These are phyloP conservation scores for Leucocoprinus sp. DNA, from an alignment of 768 basidiomycete genomes.

Conservation along the genomic window DNA sequence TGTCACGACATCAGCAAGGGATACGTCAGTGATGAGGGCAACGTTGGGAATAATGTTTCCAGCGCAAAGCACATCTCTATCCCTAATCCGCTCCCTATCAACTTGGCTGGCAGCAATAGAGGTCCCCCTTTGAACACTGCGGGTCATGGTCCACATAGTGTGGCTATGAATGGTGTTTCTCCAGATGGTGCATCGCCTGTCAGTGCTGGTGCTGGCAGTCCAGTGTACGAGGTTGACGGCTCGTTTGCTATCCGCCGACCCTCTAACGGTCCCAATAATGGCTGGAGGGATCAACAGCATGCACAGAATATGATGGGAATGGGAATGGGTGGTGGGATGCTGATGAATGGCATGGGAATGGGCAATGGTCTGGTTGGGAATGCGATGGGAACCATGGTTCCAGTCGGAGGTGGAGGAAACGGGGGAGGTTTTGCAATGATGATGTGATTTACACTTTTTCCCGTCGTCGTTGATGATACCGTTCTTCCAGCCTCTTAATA, in stretches of 20 bases:
- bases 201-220: constrained; percentile 12
- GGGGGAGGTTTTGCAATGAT: constrained; percentile 19
- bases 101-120: not conserved
- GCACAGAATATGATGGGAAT: constrained; percentile 7
- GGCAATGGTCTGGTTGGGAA: constrained; percentile 12
- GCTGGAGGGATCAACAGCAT: constrained; percentile 10
- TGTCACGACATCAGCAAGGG: constrained; percentile 9
- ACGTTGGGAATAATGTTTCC: constrained; percentile 8
- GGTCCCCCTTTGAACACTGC: constrained; percentile 10
- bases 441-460: too few species aligned
- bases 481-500: too few species aligned
- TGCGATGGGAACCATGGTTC: constrained; percentile 12
- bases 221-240: constrained; percentile 11
- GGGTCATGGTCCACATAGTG: constrained; percentile 6
- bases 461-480: too few species aligned
- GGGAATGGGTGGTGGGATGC: constrained; percentile 4
- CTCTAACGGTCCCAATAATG: too few species aligned
- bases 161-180: constrained; percentile 6
- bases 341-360: constrained; percentile 13
- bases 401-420: constrained; percentile 15
- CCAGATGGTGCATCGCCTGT: constrained; percentile 7
- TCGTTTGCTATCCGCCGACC: not conserved
- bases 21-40: constrained; percentile 7
- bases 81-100: not conserved
- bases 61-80: constrained; percentile 8